Conservation (phyloP, 805 yeast species). For the Tetrapisispora phaffii region DNA sequence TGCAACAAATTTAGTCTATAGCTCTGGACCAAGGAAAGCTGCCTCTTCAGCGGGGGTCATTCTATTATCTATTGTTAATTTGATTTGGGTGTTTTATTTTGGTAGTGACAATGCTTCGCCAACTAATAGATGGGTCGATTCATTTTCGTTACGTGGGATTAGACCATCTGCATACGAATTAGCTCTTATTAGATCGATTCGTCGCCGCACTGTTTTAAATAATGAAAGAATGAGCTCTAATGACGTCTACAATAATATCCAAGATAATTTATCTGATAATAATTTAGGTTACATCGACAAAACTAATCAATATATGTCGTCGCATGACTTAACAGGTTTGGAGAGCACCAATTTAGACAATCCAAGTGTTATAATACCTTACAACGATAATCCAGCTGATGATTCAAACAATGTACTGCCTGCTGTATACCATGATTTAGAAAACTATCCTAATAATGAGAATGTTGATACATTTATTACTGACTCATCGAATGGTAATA, state of each 20-base stretch:
- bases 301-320: conserved; percentile 30
- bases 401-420: neutral
- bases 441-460: conserved; percentile 2
- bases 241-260: conserved; percentile 1
- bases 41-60: conserved; percentile 93
- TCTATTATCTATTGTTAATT: conserved; percentile 66
- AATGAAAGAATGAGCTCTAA: neutral
- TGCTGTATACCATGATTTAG: neutral
- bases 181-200: conserved; percentile 17
- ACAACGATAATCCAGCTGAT: neutral
- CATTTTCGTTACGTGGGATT: conserved; percentile 53
- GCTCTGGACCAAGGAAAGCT: conserved; percentile 50
- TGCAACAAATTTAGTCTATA: conserved; percentile 69
- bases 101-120: conserved; percentile 91
- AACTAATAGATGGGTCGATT: conserved; percentile 72
- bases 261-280: conserved; percentile 1
- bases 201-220: conserved; percentile 9
- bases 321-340: conserved; percentile 50
- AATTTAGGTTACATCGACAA: neutral
- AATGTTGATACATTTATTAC: conserved; percentile 17
- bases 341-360: conserved; percentile 37
- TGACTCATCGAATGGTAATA: conserved; percentile 23
- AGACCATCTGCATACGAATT: conserved; percentile 30
- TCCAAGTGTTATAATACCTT: conserved; percentile 4
- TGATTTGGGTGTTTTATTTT: conserved; percentile 79